Base-by-base conservation (phyloP, 257 asterid genomes). In the Jacaranda copaia region DNA sequence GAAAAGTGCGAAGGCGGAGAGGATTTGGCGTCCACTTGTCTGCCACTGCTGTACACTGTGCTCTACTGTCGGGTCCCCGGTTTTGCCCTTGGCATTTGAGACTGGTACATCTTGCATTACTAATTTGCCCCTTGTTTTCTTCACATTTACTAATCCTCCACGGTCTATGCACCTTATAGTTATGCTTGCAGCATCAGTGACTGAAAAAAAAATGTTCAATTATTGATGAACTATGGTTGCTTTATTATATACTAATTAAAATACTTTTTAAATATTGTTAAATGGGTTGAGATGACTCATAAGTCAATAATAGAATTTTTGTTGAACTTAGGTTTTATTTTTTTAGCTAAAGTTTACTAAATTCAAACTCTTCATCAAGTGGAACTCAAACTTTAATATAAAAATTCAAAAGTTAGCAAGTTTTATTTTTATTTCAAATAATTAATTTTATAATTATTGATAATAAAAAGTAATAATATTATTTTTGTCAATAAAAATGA, bases 81-180 rank as follows among this genome's bases (percentile, higher is more conserved):
- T 72, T 84, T 59, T 82, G 32, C 80, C 88, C 90, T 72, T 72
- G 32, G 5, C 5, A 5, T 82, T 87, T 72, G 58, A 82, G 68
- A 59, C 51, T 57, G 57, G 68, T 43, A 14, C 10, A 4, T 9
- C n/a, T 59, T 1, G 39, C n/a, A 4, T 80, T 18, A 43, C 73
- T 19, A 68, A 49, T 57, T 70, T 70, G 52, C 81, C 83, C 86
- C 73, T 49, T 1, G 3, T 14, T 67, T 62, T 43, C 61, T 39
- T 73, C 49, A 39, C 13, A 74, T 74, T 70, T 75, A 56, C 78
- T 19, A 55, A 35, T 56, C 51, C 65, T 25, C 42, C 40, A 39
- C 64, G 69, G 75, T 32, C 16, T n/a, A 16, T 1, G 6, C 15
- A 36, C 25, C 39, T 43, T 35, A 62, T 25, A 25, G 32, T 25